These are phyloP conservation scores for Penicillium crustosum DNA, from an alignment of 2,329 filamentous ascomycete genomes.

Conservation along the genomic window DNA sequence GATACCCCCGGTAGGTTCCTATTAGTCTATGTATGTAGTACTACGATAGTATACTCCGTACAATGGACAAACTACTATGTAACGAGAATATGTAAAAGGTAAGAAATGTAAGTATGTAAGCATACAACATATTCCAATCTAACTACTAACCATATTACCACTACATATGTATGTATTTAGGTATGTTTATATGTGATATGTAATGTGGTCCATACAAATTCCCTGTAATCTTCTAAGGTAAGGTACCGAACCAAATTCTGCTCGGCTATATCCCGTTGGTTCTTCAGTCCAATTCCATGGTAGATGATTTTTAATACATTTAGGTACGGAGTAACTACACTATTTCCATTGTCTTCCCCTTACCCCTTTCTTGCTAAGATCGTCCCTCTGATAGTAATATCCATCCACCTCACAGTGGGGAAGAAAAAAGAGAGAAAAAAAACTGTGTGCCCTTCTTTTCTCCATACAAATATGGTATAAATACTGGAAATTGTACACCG, in stretches of 20 bases:
- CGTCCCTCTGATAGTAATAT: conserved; percentile 13
- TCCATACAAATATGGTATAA: conserved; percentile 5
- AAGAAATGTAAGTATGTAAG: neutral
- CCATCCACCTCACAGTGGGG: conserved; percentile 20
- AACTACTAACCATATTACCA: too few relatives aligned
- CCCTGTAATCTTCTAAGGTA: neutral
- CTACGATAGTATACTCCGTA: neutral
- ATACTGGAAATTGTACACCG: conserved; percentile 2
- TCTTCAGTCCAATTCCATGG: conserved; percentile 15
- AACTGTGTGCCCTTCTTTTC: conserved; percentile 15
- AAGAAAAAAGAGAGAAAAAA: conserved; percentile 16
- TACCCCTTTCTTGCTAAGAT: conserved; percentile 20
- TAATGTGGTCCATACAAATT: neutral
- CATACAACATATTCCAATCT: too few relatives aligned
- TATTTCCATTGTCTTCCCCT: conserved; percentile 1
- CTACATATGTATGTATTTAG: too few relatives aligned
- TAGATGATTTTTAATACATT: conserved; percentile 5
- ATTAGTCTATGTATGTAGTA: too few relatives aligned
- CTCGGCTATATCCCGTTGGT: conserved; percentile 20
- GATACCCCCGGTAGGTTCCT: neutral
- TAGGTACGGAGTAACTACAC: too few relatives aligned
- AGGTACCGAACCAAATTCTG: conserved; percentile 10
- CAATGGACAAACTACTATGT: neutral
- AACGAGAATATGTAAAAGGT: neutral
- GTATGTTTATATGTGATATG: too few relatives aligned